These are phyloP conservation scores for Haplographium delicatum DNA, from an alignment of 495 filamentous ascomycete species.

Conservation along the genomic window DNA sequence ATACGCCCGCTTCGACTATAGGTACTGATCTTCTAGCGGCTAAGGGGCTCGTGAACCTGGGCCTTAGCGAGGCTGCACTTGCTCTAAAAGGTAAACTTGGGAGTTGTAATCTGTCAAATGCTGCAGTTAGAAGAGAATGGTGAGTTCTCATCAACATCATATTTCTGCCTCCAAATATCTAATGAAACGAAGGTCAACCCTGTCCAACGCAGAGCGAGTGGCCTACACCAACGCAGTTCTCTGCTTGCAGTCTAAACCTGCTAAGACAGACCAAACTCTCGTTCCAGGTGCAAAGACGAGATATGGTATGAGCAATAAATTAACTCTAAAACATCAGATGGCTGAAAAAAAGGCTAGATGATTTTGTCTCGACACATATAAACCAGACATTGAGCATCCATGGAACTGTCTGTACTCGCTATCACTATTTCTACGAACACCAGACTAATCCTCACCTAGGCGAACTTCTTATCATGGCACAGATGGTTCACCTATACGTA, in stretches of 20 bases:
- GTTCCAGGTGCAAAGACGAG: slow-evolving; percentile 34
- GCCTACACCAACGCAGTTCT: slow-evolving; percentile 60
- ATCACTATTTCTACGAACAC: slow-evolving; percentile 20
- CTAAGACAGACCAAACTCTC: slow-evolving; percentile 32
- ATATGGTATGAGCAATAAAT: slow-evolving; percentile 1
- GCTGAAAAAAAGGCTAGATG: slow-evolving; percentile 46
- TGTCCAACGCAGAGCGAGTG: slow-evolving; percentile 34
- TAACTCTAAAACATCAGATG: neutral
- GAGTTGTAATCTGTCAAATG: slow-evolving; percentile 39
- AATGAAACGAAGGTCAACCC: slow-evolving; percentile 31
- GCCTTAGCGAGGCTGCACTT: slow-evolving; percentile 7
- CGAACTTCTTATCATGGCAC: slow-evolving; percentile 68
- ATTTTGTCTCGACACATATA: slow-evolving; percentile 63
- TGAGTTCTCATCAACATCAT: slow-evolving; percentile 20
- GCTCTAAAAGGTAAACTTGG: slow-evolving; percentile 14
- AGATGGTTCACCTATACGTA: slow-evolving; percentile 60
- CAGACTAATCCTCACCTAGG: slow-evolving; percentile 35
- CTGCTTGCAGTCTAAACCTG: slow-evolving; percentile 54
- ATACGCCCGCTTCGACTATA: slow-evolving; percentile 18
- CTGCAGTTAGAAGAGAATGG: slow-evolving; percentile 42
- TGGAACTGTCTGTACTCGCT: slow-evolving; percentile 34
- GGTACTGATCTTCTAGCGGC: slow-evolving; percentile 21
- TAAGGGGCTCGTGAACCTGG: slow-evolving; percentile 20
- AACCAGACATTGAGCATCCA: slow-evolving; percentile 59
- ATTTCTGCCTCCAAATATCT: no score